phyloP scores from a whole-genome alignment of 306 rosid species.

The Gastrolobium bilobum region DNA sequence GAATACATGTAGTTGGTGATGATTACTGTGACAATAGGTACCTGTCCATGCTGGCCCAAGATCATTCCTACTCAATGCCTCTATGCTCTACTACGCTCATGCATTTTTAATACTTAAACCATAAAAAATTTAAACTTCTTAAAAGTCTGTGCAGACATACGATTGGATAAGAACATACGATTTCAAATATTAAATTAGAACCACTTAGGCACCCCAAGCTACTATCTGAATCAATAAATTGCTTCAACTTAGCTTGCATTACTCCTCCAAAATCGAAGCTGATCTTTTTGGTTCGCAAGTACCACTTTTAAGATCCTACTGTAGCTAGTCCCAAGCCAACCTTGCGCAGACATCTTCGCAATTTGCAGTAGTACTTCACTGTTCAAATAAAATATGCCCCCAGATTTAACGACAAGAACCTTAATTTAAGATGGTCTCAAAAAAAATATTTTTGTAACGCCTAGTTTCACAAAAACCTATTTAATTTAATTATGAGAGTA shows the following conservation, averaged over 20 bases:
- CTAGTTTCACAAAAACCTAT: background rate
- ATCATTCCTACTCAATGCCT: background rate
- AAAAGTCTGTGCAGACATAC: background rate
- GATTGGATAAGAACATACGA: background rate
- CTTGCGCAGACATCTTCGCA: background rate
- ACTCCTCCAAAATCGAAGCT: background rate
- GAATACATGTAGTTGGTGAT: background rate
- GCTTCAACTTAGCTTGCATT: background rate
- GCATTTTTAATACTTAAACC: background rate
- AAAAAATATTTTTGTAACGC: background rate
- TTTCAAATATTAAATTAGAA: background rate
- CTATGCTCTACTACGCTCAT: background rate
- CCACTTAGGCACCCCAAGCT: background rate
- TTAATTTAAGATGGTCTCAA: constrained; percentile 1
- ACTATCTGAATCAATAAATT: background rate
- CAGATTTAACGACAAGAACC: constrained; percentile 23
- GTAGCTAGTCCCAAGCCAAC: constrained; percentile 20
- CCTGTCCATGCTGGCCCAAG: no score
- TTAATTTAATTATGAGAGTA: background rate
- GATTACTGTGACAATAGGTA: constrained; percentile 8
- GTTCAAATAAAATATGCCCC: constrained; percentile 5
- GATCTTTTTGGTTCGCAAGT: background rate
- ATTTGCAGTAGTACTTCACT: background rate
- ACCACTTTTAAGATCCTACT: constrained; percentile 1
- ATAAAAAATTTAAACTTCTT: background rate